Conservation (phyloP, 805 yeast genomes). For the Pichia occidentalis region DNA sequence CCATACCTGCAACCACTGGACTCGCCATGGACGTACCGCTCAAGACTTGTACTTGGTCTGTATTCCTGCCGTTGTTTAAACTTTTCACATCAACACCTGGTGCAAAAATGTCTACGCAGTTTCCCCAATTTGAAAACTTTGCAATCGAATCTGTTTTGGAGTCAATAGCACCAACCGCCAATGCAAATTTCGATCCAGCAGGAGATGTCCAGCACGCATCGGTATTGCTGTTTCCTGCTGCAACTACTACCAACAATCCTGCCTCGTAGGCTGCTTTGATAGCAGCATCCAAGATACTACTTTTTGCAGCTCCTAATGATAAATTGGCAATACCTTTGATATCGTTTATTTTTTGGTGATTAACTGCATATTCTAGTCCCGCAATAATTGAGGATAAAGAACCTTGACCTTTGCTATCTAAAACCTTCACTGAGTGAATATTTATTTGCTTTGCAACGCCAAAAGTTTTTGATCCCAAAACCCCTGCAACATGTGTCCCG, state of each 20-base stretch:
- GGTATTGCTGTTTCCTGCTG: slow-evolving; percentile 78
- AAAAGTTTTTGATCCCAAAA: slow-evolving; percentile 68
- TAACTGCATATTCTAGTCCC: slow-evolving; percentile 62
- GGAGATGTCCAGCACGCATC: slow-evolving; percentile 86
- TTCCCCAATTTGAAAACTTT: slow-evolving; percentile 83
- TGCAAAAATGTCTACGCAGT: slow-evolving; percentile 83
- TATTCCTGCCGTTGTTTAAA: slow-evolving; percentile 31
- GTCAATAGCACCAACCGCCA: slow-evolving; percentile 86
- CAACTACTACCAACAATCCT: slow-evolving; percentile 68
- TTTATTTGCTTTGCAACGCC: slow-evolving; percentile 75
- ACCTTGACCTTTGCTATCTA: slow-evolving; percentile 65
- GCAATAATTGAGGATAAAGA: slow-evolving; percentile 56
- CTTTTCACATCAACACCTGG: slow-evolving; percentile 69
- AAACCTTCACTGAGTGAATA: slow-evolving; percentile 68
- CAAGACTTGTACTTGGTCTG: slow-evolving; percentile 29
- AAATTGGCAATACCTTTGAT: slow-evolving; percentile 64
- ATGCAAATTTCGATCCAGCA: slow-evolving; percentile 64
- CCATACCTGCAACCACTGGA: slow-evolving; percentile 65
- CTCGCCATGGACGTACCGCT: slow-evolving; percentile 84
- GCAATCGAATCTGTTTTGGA: slow-evolving; percentile 68
- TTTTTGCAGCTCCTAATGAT: slow-evolving; percentile 71
- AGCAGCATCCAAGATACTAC: slow-evolving; percentile 64
- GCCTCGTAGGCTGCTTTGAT: slow-evolving; percentile 65
- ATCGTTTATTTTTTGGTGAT: slow-evolving; percentile 38
- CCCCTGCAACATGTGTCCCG: slow-evolving; percentile 92